phyloP scores from a whole-genome alignment of 1,284 basidiomycete genomes.

The Pterulicium gracile region DNA sequence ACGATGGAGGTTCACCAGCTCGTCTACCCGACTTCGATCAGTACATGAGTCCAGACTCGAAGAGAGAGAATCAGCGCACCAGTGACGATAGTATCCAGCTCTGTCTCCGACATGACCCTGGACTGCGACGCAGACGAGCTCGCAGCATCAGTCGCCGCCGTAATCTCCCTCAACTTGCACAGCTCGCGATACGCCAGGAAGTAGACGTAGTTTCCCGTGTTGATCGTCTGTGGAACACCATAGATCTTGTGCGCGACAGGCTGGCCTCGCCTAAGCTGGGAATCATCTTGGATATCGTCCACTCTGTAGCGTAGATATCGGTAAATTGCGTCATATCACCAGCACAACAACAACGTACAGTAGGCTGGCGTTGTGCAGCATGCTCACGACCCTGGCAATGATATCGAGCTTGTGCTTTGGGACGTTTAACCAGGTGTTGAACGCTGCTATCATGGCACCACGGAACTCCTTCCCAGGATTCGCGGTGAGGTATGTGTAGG shows the following conservation, averaged over 20 bases:
- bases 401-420: constrained; percentile 59
- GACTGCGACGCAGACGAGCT: not conserved
- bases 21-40: constrained; percentile 34
- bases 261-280: constrained; percentile 78
- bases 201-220: constrained; percentile 95
- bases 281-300: constrained; percentile 97
- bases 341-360: constrained; percentile 45
- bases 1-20: constrained; percentile 85
- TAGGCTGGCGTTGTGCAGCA: constrained; percentile 91
- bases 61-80: constrained; percentile 27
- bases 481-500: constrained; percentile 79
- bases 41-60: not conserved
- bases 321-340: no score
- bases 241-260: constrained; percentile 95
- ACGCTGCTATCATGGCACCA: constrained; percentile 82
- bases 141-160: not conserved
- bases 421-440: constrained; percentile 89
- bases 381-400: constrained; percentile 78
- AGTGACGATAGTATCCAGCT: constrained; percentile 63
- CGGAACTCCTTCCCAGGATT: constrained; percentile 94
- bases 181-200: constrained; percentile 82
- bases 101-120: constrained; percentile 14
- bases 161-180: constrained; percentile 21
- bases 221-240: constrained; percentile 94
- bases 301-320: constrained; percentile 41